These are phyloP conservation scores for Candida railenensis DNA, from an alignment of 805 yeast species.

Conservation along the genomic window DNA sequence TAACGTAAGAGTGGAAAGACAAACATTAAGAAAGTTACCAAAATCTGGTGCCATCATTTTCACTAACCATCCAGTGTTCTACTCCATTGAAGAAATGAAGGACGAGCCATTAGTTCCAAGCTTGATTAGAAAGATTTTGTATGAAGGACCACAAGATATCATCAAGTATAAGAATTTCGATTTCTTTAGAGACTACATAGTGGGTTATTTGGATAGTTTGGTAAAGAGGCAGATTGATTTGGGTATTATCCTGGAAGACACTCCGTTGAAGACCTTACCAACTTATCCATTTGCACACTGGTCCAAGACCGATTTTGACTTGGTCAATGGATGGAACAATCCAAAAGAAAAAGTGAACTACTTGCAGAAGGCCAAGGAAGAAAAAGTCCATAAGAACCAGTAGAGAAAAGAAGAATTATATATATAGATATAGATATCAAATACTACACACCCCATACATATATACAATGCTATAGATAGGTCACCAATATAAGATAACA, in stretches of 20 bases:
- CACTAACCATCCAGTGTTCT: conserved; percentile 77
- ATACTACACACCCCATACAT: neutral
- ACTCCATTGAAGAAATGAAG: conserved; percentile 73
- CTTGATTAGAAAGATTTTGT: conserved; percentile 59
- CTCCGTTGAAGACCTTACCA: conserved; percentile 57
- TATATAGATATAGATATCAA: neutral
- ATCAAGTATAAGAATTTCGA: conserved; percentile 63
- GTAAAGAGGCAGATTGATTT: conserved; percentile 57
- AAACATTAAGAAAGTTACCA: conserved; percentile 67
- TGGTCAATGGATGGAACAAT: conserved; percentile 38
- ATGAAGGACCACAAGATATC: conserved; percentile 66
- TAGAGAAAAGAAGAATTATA: neutral
- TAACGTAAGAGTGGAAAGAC: conserved; percentile 71
- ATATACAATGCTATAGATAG: no score
- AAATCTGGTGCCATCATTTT: conserved; percentile 64
- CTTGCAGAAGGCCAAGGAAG: conserved; percentile 19
- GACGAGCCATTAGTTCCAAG: conserved; percentile 82
- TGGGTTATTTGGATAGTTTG: conserved; percentile 55
- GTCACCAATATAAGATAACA: no score
- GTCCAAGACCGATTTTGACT: conserved; percentile 42
- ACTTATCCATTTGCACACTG: conserved; percentile 67
- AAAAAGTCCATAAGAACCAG: conserved; percentile 5
- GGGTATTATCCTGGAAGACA: conserved; percentile 54
- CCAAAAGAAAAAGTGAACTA: conserved; percentile 27
- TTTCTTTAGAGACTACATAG: conserved; percentile 56